These are phyloP conservation scores for Cryptococcus maquisensis DNA, from an alignment of 1,284 basidiomycete genomes.

Conservation along the genomic window DNA sequence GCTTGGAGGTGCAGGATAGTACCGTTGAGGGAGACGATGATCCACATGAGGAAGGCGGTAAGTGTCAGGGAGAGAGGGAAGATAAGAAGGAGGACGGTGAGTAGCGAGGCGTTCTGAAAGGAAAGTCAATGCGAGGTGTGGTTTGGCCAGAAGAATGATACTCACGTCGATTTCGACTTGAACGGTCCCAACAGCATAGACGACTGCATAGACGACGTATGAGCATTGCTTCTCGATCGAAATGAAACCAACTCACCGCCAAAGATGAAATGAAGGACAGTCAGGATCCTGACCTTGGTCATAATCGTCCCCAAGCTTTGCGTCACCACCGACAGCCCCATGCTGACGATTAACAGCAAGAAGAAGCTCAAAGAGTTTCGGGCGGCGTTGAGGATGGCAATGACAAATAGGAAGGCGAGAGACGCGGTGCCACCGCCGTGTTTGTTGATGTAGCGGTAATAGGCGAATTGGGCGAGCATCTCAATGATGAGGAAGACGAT, in stretches of 20 bases:
- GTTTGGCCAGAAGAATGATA: slow-evolving; percentile 32
- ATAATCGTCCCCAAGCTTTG: slow-evolving; percentile 47
- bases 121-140: not conserved
- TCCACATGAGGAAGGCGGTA: slow-evolving; percentile 93
- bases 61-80: slow-evolving; percentile 91
- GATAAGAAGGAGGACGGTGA: slow-evolving; percentile 76
- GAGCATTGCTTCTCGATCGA: slow-evolving; percentile 5
- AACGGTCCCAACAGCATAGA: slow-evolving; percentile 88
- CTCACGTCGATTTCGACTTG: slow-evolving; percentile 75
- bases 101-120: slow-evolving; percentile 62
- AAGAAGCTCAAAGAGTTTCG: slow-evolving; percentile 93
- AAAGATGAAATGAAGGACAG: slow-evolving; percentile 74
- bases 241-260: slow-evolving; percentile 59
- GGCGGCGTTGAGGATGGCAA: slow-evolving; percentile 81
- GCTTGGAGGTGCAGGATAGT: slow-evolving; percentile 78
- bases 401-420: slow-evolving; percentile 78
- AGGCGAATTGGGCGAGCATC: slow-evolving; percentile 74
- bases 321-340: slow-evolving; percentile 72
- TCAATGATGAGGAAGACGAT: slow-evolving; percentile 86
- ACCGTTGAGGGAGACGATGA: slow-evolving; percentile 78
- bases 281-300: slow-evolving; percentile 44
- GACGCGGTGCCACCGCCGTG: slow-evolving; percentile 71
- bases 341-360: slow-evolving; percentile 83
- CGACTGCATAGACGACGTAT: slow-evolving; percentile 55
- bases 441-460: slow-evolving; percentile 71